Evolutionary conservation across 257 asterid species (phyloP).

Genomic region (Solanum microdontum): DNA sequence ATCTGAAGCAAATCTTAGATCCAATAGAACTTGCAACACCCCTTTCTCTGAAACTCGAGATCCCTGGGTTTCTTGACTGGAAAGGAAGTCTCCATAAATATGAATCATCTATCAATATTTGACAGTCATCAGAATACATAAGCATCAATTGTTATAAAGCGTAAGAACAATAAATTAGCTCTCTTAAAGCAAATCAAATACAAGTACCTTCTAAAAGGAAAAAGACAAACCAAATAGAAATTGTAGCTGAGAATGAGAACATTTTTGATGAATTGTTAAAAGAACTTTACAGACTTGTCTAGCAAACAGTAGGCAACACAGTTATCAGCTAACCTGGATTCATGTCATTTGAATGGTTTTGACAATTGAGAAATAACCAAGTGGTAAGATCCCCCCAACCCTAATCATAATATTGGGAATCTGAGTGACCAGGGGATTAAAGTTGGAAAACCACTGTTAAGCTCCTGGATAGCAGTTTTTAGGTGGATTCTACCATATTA

Average conservation of each 20-base stretch:
- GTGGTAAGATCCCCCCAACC: background rate
- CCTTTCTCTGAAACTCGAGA: slow-evolving; percentile 80
- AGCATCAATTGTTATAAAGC: background rate
- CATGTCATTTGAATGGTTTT: background rate
- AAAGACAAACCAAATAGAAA: background rate
- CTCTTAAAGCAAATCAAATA: background rate
- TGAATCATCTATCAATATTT: slow-evolving; percentile 42
- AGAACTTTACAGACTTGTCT: background rate
- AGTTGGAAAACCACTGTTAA: background rate
- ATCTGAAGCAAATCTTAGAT: slow-evolving; percentile 79
- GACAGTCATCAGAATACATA: slow-evolving; percentile 5
- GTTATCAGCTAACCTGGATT: background rate
- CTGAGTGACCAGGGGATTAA: background rate
- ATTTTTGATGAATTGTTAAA: background rate
- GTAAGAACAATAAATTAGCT: background rate
- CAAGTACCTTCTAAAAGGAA: background rate
- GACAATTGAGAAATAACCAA: background rate
- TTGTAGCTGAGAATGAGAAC: background rate
- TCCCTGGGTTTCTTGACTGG: slow-evolving; percentile 35
- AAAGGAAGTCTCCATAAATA: slow-evolving; percentile 62
- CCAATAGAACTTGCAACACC: slow-evolving; percentile 74
- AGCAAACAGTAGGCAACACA: background rate
- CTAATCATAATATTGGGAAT: background rate
- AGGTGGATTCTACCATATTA: background rate
- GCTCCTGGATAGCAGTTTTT: background rate